Percentiles rank a stretch among this genome's conserved stretches.
phyloP scores from a whole-genome alignment of 768 basidiomycete genomes.

The Suillus discolor region DNA sequence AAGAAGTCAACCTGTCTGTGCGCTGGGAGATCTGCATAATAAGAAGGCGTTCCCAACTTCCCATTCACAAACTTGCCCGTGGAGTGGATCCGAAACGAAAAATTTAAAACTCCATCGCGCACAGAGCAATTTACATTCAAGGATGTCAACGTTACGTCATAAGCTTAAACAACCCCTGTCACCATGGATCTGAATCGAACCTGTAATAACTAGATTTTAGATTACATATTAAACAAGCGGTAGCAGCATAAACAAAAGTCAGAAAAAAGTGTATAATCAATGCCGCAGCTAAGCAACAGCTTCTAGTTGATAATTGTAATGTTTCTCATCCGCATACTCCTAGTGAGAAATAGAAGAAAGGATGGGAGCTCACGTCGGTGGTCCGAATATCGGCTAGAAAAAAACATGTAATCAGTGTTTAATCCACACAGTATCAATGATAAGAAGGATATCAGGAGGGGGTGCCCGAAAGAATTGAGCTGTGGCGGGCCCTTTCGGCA shows the following conservation, averaged over 20 bases:
- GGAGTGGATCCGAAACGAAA: background rate
- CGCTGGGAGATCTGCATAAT: background rate
- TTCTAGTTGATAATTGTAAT: slow-evolving; percentile 78
- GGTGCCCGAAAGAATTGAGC: slow-evolving; percentile 83
- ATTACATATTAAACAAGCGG: background rate
- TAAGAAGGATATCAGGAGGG: slow-evolving; percentile 61
- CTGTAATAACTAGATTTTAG: background rate
- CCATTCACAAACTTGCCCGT: background rate
- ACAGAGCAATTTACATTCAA: background rate
- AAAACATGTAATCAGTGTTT: slow-evolving; percentile 11
- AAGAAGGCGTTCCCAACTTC: background rate
- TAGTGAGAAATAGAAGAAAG: slow-evolving; percentile 2
- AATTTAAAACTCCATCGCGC: background rate
- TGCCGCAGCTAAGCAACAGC: slow-evolving; percentile 82
- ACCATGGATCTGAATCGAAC: background rate
- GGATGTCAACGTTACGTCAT: background rate
- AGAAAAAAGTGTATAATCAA: slow-evolving; percentile 52
- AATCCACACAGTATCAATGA: slow-evolving; percentile 5
- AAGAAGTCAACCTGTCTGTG: background rate
- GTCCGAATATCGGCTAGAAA: background rate
- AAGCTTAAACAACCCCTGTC: too few relatives aligned
- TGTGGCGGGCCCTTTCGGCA: slow-evolving; percentile 95
- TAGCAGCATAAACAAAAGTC: slow-evolving; percentile 23
- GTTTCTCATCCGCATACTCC: slow-evolving; percentile 24
- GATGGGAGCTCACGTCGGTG: background rate